Evolutionary conservation across 2,329 filamentous ascomycete genomes (phyloP), one percentile per base, ranked within the genome.

Genomic region (Cercospora sp.): DNA sequence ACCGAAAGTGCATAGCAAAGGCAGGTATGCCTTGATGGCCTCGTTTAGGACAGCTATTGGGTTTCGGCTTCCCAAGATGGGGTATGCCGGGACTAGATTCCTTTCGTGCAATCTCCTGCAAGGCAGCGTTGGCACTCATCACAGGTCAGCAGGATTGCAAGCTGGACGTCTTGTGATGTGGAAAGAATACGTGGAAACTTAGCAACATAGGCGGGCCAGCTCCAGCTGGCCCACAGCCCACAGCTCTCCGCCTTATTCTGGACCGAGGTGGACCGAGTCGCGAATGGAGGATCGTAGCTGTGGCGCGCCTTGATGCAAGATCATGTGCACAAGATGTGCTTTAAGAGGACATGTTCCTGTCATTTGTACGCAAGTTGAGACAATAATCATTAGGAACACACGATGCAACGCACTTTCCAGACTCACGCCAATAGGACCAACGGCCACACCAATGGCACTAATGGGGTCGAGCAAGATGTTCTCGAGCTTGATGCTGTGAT

Each of bases 401-500:
- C n/a, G 7, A 63, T 63, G 61, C 61, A 63, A 28, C 61, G 61
- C 9, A 63, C 28, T 6, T 63, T 55, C 45, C 9, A 63, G 26
- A 2, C 30, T 13, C 26, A 63, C 2, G 6, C 28, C 0, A 49
- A 62, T 8, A 40, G 43, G 24, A 53, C 24, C 3, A 37, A 40
- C 32, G 61, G 45, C 6, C 26, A 45, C 40, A 43, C 43, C n/a
- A 55, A 40, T 30, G 61, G 61, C 30, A 63, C 61, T 40, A 34
- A 63, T 13, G 61, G 61, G 9, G 7, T 13, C n/a, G 40, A 32
- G 9, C 18, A 34, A 28, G 18, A 26, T 24, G 21, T 34, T 4
- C 32, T 66, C 7, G 37, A 68, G 5, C 69, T 71, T 49, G 73
- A 75, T 51, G 73, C 69, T 8, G 53, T 73, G 7, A 65, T 74